These are phyloP conservation scores for Venturia asperata DNA, from an alignment of 2,329 filamentous ascomycete species.

Conservation along the genomic window DNA sequence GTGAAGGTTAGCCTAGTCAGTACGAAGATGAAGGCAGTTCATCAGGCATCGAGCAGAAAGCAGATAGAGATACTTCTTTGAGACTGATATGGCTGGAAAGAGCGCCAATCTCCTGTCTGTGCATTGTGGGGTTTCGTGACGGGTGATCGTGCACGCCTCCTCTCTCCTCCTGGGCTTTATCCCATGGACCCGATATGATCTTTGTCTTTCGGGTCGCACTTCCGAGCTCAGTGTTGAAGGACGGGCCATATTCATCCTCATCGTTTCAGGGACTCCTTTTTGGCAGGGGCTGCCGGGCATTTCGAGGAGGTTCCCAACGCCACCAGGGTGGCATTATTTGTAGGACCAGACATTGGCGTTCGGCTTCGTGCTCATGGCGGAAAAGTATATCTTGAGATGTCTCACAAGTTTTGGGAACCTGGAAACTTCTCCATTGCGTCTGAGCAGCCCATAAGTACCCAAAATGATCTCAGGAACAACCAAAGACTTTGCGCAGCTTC, in stretches of 20 bases:
- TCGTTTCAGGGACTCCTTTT: conserved; percentile 13
- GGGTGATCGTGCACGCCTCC: conserved; percentile 12
- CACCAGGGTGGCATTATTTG: neutral
- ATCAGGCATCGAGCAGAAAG: neutral
- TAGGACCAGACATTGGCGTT: neutral
- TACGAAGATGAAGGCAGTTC: neutral
- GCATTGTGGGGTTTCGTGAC: conserved; percentile 12
- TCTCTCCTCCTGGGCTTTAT: neutral
- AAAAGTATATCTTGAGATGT: neutral
- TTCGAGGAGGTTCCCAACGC: neutral
- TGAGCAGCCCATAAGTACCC: neutral
- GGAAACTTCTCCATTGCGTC: neutral
- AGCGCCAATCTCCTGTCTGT: conserved; percentile 13
- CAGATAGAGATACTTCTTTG: neutral
- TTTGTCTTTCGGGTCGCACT: neutral
- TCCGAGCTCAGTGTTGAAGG: neutral
- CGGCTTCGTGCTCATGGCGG: neutral
- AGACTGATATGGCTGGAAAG: conserved; percentile 7
- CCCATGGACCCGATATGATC: neutral
- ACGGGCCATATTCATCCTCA: neutral
- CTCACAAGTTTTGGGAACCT: neutral
- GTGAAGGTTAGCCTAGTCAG: neutral
- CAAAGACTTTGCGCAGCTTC: neutral
- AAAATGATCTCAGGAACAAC: neutral
- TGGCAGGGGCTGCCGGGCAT: conserved; percentile 6